Conservation (phyloP, 2,329 filamentous ascomycete genomes). For the Monosporascus sp. region DNA sequence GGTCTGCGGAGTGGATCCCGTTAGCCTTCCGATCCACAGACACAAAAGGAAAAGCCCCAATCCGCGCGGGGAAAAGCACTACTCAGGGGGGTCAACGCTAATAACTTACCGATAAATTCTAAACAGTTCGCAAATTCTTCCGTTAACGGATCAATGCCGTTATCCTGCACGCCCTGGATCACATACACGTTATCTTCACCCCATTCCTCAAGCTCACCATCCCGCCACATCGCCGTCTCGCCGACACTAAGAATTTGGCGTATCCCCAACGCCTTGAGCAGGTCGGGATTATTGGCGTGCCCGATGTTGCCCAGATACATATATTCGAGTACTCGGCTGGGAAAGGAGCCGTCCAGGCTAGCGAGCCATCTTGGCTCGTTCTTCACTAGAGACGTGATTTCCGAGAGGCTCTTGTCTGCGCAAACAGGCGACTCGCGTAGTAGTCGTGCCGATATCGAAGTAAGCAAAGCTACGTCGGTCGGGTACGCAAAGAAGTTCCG, state of each 20-base stretch:
- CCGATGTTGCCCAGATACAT: conserved; percentile 93
- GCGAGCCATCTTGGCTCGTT: conserved; percentile 74
- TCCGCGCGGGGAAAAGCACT: neutral
- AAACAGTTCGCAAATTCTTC: conserved; percentile 81
- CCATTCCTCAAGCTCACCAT: conserved; percentile 67
- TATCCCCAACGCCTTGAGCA: conserved; percentile 77
- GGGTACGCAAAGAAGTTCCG: conserved; percentile 97
- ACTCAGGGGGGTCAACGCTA: neutral
- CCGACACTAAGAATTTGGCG: conserved; percentile 86
- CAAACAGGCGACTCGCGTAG: conserved; percentile 62
- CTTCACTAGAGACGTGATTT: conserved; percentile 48
- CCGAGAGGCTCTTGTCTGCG: conserved; percentile 42
- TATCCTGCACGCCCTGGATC: conserved; percentile 87
- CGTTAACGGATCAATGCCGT: conserved; percentile 88
- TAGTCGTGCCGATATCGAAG: conserved; percentile 68
- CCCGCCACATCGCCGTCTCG: conserved; percentile 77
- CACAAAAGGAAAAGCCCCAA: neutral
- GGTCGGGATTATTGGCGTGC: conserved; percentile 88
- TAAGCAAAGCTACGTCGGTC: conserved; percentile 80
- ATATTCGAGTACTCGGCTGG: conserved; percentile 82
- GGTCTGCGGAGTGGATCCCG: conserved; percentile 48
- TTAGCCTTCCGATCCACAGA: conserved; percentile 5
- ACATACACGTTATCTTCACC: conserved; percentile 72
- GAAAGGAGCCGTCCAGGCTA: conserved; percentile 82
- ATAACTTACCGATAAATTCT: conserved; percentile 78